Evolutionary conservation across 2,329 filamentous ascomycete species (phyloP), one percentile per base, ranked within the genome.

Genomic region (Chrysosporium queenslandicum): DNA sequence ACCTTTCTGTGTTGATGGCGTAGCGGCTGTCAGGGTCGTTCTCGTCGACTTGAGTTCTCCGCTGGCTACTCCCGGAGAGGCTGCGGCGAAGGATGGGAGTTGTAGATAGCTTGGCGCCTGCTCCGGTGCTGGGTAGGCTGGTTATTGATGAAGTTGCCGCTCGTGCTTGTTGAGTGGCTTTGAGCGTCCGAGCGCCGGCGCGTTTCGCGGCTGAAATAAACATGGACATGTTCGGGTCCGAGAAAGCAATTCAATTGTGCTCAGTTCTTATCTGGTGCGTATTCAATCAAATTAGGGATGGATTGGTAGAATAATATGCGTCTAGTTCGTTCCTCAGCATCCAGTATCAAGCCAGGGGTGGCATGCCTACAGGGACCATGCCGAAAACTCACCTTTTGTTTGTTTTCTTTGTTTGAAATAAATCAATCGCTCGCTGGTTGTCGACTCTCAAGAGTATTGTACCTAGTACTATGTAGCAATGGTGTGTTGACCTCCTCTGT

Each of bases 1-100:
- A 80, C 2, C 77, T 69, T 30, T 79, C 74, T 0, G 85, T 81
- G 54, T 84, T 79, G 30, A 94, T 75, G 2, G 75, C 75, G 57
- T 83, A 76, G 48, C 80, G 77, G 63, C 83, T 76, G 9, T 56
- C 54, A 2, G 37, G 50, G 43, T 55, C 50, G 14, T 46, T 21
- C n/a, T 52, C 50, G 34, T 52, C 42, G 4, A 46, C 34, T 27
- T 54, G 40, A 9, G 46, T 54, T 14, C 32, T 45, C 29, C 23
- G 46, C 11, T 49, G 37, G 30, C 21, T 30, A 20, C 27, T 49
- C 45, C 36, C 47, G 18, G 43, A 48, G 34, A 53, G 23, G 18
- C 3, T 42, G 27, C 50, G 50, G 9, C 42, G 5, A 27, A 37
- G 49, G 20, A 27, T 16, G 7, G 48, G 37, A 11, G 41, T 14